Evolutionary conservation across 2,329 filamentous ascomycete genomes (phyloP).

Genomic region (Penicillium sp.): DNA sequence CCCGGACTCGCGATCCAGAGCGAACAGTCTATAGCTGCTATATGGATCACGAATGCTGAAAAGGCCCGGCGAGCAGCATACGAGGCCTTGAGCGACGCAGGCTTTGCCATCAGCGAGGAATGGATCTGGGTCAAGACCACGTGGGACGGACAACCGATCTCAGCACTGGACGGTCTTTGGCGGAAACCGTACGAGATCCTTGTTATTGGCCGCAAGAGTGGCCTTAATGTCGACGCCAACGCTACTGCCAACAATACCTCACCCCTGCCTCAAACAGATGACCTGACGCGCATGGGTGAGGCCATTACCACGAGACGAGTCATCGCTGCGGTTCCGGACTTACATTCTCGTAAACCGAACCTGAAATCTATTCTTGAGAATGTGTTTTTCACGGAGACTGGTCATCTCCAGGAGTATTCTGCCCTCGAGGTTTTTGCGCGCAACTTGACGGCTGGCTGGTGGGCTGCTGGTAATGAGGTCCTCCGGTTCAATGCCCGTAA

Average conservation of each 20-base stretch:
- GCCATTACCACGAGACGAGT: constrained; percentile 39
- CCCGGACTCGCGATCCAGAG: neutral
- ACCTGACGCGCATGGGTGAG: constrained; percentile 9
- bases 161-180: constrained; percentile 46
- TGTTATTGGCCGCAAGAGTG: constrained; percentile 35
- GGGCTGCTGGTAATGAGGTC: constrained; percentile 54
- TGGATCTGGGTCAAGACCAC: constrained; percentile 59
- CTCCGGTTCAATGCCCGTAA: constrained; percentile 51
- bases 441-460: constrained; percentile 53
- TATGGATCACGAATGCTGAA: constrained; percentile 56
- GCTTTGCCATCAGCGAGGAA: constrained; percentile 48
- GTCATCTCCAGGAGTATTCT: constrained; percentile 28
- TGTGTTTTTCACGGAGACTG: constrained; percentile 30
- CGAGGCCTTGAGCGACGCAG: constrained; percentile 37
- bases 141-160: constrained; percentile 44
- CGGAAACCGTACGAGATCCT: constrained; percentile 56
- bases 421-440: constrained; percentile 55
- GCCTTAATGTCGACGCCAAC: constrained; percentile 16
- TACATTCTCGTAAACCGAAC: constrained; percentile 59
- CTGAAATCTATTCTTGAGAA: constrained; percentile 48
- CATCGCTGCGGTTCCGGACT: constrained; percentile 52
- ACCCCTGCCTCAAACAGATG: neutral
- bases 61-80: constrained; percentile 43
- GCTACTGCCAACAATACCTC: neutral
- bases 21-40: constrained; percentile 38